Base-by-base conservation (phyloP, 257 asterid genomes). In the Primulina tabacum region DNA sequence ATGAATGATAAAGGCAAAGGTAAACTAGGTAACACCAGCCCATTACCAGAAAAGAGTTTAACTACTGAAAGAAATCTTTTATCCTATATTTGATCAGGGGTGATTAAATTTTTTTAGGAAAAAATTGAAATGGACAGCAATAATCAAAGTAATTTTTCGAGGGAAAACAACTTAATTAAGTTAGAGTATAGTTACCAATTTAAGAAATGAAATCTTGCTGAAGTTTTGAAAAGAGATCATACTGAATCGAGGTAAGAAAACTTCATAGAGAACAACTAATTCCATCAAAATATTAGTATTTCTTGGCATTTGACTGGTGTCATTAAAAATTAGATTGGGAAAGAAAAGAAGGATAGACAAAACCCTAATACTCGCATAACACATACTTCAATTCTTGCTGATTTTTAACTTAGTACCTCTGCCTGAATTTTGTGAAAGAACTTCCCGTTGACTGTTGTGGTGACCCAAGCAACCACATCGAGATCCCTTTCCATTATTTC, bases 401-500 rank as follows among this genome's bases (percentile, higher is more conserved):
- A 56, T 8, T 38, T 43, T 53, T 30, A 3, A 12, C 26, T 37
- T 6, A 8, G 43, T 76, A 89, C 96, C 96, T 86, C 64, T 1
- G 81, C 59, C 3, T 82, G 78, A 56, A 86, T 87, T 57, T 11
- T 73, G 74, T 82, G 78, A 35, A 84, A 50, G 20, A 77, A 56
- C 57, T 73, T 76, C 3, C 72, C 82, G 53, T 84, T 50, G 3
- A 66, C 63, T 79, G 74, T 76, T 0, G 88, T 65, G 21, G 81
- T 81, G 80, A 67, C 34, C 62, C 85, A 86, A 75, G 64, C 78
- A 57, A 75, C 74, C 64, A 84, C 55, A 29, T 73, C 32, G 57
- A 84, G 74, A 56, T 83, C 87, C 53, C 76, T 73, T 5, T 59
- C 60, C 14, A 67, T 18, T 33, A 89, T 75, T 40, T 69, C 71